Base-by-base conservation (phyloP, 257 asterid species). In the Solanum rostratum region DNA sequence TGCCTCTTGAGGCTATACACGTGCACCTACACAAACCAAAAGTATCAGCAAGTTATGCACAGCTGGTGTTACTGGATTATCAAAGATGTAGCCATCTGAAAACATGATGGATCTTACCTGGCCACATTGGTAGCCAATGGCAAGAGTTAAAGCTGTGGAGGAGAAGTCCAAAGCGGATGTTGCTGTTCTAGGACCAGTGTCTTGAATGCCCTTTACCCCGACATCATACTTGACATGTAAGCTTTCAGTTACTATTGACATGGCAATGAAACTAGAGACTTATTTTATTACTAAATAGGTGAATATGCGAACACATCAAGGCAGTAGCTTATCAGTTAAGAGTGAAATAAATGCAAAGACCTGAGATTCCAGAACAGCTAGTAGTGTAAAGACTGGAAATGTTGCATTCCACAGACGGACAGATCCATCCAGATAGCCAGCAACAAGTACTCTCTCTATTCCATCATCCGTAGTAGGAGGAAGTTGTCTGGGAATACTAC, bases 361-460 rank as follows among this genome's bases (percentile, higher is more conserved):
- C 98, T 93, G 94, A 87, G 85, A 79, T 81, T 79, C 88, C 55
- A 94, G 84, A 84, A 91, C 91, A 89, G 90, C 87, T 89, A 90
- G 82, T 84, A 93, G 92, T 53, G 93, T 91, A 85, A 95, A 85
- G 84, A 92, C 91, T 16, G 99, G 97, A 84, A 82, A 89, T 1
- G 98, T 94, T 86, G 98, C 97, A 88, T 97, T 97, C 98, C 98
- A 97, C 82, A 97, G 85, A 87, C 95, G 94, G 83, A 94, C 90
- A 82, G 92, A 90, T 87, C 99, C 98, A 88, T 95, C 98, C 86
- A 93, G 93, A 93, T 95, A 93, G 65, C 99, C 99, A 82, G 97
- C 98, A 50, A 96, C 84, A 86, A 93, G 92, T 80, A 95, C 89
- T 89, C 93, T 93, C 91, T 91, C 91, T 59, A 91, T 85, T 54